These are phyloP conservation scores for Magnolia kwangsiensis DNA, from an alignment of 164 flowering plant genomes.

Conservation along the genomic window DNA sequence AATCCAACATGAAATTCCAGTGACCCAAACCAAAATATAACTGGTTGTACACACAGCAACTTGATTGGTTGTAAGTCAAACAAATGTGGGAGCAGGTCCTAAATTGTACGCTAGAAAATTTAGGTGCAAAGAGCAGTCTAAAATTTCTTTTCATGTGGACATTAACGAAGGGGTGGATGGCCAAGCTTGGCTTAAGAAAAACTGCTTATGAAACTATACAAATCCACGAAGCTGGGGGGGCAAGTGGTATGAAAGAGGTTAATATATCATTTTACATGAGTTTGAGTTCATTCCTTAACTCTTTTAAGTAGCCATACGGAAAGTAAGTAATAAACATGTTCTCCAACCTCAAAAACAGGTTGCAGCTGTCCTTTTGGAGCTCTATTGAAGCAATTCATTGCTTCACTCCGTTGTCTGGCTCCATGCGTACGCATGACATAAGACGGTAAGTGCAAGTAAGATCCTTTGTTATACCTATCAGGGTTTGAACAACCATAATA, in stretches of 20 bases:
- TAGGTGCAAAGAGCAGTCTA: not conserved
- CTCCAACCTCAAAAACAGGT: constrained; percentile 74
- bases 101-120: no score
- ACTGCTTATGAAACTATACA: not conserved
- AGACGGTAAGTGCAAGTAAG: constrained; percentile 78
- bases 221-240: not conserved
- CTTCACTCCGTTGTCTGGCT: constrained; percentile 74
- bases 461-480: constrained; percentile 86
- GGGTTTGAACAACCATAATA: constrained; percentile 6
- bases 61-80: not conserved
- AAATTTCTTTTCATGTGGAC: not conserved
- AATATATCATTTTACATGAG: not conserved
- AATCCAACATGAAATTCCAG: no score
- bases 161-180: not conserved
- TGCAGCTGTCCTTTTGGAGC: constrained; percentile 52
- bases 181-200: not conserved
- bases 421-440: constrained; percentile 95
- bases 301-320: not conserved
- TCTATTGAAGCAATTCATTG: constrained; percentile 36
- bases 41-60: no score
- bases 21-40: no score
- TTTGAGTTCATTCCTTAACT: not conserved
- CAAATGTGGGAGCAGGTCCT: not conserved
- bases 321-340: not conserved
- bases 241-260: not conserved